phyloP scores from a whole-genome alignment of 2,329 filamentous ascomycete genomes.

The Penicillium corylophilum region DNA sequence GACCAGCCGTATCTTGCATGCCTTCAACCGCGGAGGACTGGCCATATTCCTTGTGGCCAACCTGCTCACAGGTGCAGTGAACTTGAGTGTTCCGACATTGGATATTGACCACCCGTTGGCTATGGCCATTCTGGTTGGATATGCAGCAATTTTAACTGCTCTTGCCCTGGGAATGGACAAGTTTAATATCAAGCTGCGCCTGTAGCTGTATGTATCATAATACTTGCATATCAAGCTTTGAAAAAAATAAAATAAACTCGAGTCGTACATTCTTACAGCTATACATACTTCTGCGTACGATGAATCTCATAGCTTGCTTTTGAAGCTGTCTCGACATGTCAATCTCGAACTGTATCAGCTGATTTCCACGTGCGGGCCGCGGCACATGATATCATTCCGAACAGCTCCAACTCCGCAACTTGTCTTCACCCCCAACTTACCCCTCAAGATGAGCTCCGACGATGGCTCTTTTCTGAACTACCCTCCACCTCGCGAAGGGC shows the following conservation, averaged over 20 bases:
- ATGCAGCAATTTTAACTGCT: constrained; percentile 66
- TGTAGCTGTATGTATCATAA: constrained; percentile 16
- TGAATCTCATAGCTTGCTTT: background rate
- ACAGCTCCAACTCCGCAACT: constrained; percentile 7
- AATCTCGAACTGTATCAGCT: constrained; percentile 3
- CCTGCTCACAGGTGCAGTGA: constrained; percentile 82
- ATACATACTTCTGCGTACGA: too few relatives aligned
- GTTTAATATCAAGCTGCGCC: constrained; percentile 35
- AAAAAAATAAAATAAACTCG: background rate
- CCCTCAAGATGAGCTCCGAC: constrained; percentile 22
- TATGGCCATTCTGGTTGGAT: constrained; percentile 72
- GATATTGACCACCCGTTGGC: constrained; percentile 63
- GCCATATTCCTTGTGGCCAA: constrained; percentile 85
- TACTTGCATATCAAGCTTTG: background rate
- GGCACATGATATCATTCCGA: constrained; percentile 14
- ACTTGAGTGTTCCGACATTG: constrained; percentile 81
- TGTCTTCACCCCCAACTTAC: background rate
- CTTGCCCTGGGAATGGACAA: constrained; percentile 55
- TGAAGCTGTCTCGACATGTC: too few relatives aligned
- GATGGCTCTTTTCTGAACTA: constrained; percentile 34
- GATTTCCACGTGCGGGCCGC: constrained; percentile 12
- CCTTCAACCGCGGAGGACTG: constrained; percentile 86
- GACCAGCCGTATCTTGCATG: constrained; percentile 76
- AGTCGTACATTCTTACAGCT: background rate
- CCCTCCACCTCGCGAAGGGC: constrained; percentile 41